phyloP scores from a whole-genome alignment of 2,329 filamentous ascomycete genomes.

The Cladosporium sp. region DNA sequence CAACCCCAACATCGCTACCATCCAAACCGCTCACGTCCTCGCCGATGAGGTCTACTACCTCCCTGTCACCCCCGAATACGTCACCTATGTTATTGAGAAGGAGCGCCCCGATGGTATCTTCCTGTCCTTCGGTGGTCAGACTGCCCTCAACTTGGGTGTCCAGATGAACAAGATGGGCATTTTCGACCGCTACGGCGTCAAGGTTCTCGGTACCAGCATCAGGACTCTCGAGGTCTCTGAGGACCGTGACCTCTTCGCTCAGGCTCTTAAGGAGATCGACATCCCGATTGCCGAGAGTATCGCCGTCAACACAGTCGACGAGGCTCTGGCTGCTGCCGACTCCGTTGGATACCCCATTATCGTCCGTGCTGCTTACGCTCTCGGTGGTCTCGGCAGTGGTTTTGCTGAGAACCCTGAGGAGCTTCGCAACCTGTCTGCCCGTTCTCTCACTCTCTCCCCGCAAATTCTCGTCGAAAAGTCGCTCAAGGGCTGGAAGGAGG shows the following conservation, averaged over 20 bases:
- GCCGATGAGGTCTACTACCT: conserved; percentile 98
- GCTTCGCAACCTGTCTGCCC: conserved; percentile 85
- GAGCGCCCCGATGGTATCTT: conserved; percentile 96
- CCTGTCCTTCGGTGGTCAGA: conserved; percentile 95
- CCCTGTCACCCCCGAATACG: conserved; percentile 95
- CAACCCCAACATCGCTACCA: conserved; percentile 97
- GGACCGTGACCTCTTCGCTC: conserved; percentile 92
- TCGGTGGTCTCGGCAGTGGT: conserved; percentile 92
- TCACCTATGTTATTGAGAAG: conserved; percentile 93
- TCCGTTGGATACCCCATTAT: conserved; percentile 95
- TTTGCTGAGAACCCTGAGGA: conserved; percentile 94
- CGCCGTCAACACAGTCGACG: conserved; percentile 84
- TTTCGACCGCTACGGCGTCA: conserved; percentile 92
- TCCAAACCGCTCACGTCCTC: conserved; percentile 93
- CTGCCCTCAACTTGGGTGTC: conserved; percentile 91
- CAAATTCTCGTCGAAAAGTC: conserved; percentile 98
- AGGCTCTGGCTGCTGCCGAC: conserved; percentile 81
- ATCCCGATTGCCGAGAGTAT: conserved; percentile 97
- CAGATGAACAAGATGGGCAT: conserved; percentile 95
- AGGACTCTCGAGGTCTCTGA: conserved; percentile 91
- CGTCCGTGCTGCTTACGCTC: conserved; percentile 90
- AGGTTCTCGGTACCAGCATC: conserved; percentile 91
- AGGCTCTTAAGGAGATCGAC: conserved; percentile 92
- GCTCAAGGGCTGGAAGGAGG: conserved; percentile 98
- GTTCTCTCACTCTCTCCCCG: conserved; percentile 86